Base-by-base conservation (phyloP, 768 basidiomycete species). In the Strobilomyces dryophilus region DNA sequence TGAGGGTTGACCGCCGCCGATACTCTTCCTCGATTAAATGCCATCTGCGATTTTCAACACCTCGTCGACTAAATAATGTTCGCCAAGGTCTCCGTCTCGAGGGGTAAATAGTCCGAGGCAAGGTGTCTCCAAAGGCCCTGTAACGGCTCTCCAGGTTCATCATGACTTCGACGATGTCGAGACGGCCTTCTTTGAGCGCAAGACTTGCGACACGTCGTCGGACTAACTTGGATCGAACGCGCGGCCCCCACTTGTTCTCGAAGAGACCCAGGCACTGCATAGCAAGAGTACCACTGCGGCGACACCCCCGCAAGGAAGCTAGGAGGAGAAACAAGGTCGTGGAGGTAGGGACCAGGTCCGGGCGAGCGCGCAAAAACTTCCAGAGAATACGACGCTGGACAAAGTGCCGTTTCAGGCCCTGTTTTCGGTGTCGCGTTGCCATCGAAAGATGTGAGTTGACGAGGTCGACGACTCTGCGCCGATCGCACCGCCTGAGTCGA, bases 161-260 rank as follows among this genome's bases (percentile, higher is more conserved):
- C 55, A 72, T 68, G 27, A 56, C 49, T 20, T 48, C 56, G 36
- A 65, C 69, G 52, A 86, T 77, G 60, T 82, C 81, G 55, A 73
- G 66, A 42, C 83, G 77, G 15, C 84, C 80, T 70, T 89, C 81
- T 65, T 84, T 86, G 50, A 85, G 61, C 29, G 85, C 87, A 44
- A 86, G 71, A 39, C 66, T 69, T 6, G 77, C 76, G 48, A 89
- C 66, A 39, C 84, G 79, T 52, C 82, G 78, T 61, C 79, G 76
- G 20, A 89, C 85, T 20, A 74, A 71, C 47, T 75, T 72, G 68
- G 86, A 81, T 58, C 79, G 79, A 6, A 85, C 70, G 24, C 65
- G 66, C 18, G 67, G 50, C 3, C 87, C 87, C 83, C 83, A 89
- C 58, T 73, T 71, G 48, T 64, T 63, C 58, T 72, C 72, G 64